A percentile compares a stretch with the other conserved stretches of the same genome.
These are phyloP conservation scores for Triticum turgidum DNA, from an alignment of 176 grass and related monocot species.

Conservation along the genomic window DNA sequence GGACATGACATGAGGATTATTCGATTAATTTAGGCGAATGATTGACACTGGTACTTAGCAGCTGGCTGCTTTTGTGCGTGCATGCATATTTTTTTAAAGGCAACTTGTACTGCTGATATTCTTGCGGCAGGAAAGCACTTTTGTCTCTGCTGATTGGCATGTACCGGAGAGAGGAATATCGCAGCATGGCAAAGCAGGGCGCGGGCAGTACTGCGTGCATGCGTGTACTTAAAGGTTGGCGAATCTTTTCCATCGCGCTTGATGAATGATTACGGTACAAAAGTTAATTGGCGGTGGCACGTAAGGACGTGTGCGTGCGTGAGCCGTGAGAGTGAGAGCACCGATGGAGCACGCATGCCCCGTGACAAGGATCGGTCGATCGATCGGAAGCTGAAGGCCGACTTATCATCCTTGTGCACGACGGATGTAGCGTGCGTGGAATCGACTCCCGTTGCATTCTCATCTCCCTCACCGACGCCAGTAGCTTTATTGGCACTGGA, in stretches of 20 bases:
- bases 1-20: not conserved
- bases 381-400: not conserved
- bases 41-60: not conserved
- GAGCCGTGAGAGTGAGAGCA: not conserved
- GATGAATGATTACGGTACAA: not conserved
- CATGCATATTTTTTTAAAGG: not conserved
- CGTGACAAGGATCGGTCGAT: not conserved
- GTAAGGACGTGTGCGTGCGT: not conserved
- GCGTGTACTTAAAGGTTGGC: not conserved
- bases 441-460: not conserved
- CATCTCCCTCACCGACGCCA: too few relatives aligned
- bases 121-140: constrained; percentile 19
- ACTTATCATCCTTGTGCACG: not conserved
- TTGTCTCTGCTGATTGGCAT: constrained; percentile 42
- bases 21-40: not conserved
- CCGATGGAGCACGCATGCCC: not conserved
- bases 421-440: too few relatives aligned
- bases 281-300: not conserved
- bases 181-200: constrained; percentile 26
- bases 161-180: constrained; percentile 34
- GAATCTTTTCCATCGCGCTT: not conserved
- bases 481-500: too few relatives aligned
- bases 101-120: constrained; percentile 13
- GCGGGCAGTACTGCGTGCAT: not conserved
- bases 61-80: not conserved